Evolutionary conservation across 2,329 filamentous ascomycete genomes (phyloP).

Genomic region (Lasiodiplodia gonubiensis): DNA sequence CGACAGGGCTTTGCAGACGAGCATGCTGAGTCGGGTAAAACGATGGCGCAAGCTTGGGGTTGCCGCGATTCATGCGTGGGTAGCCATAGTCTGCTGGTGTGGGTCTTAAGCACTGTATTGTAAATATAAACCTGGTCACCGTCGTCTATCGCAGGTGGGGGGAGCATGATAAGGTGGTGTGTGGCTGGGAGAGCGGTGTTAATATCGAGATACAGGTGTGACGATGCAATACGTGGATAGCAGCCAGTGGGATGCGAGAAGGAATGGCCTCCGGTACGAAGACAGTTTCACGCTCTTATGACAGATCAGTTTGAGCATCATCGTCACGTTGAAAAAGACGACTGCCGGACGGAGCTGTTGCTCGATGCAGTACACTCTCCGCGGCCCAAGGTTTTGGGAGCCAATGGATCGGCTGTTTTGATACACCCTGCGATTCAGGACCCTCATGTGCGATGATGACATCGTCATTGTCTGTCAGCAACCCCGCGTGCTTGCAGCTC

Average conservation of each 20-base stretch:
- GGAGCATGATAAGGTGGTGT: conserved; percentile 15
- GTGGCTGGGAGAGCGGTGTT: conserved; percentile 6
- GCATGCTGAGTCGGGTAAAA: conserved; percentile 8
- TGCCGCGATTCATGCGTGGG: conserved; percentile 8
- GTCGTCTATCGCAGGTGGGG: no score
- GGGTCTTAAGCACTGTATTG: neutral
- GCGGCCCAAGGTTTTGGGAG: conserved; percentile 7
- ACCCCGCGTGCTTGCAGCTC: conserved; percentile 1
- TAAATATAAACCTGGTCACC: neutral
- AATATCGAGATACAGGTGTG: neutral
- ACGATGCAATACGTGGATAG: neutral
- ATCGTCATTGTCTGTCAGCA: conserved; percentile 8
- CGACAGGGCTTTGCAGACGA: neutral
- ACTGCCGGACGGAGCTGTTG: neutral
- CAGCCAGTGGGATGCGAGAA: neutral
- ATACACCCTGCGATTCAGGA: conserved; percentile 8
- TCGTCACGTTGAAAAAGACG: neutral
- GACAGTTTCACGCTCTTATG: conserved; percentile 10
- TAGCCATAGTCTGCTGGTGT: neutral
- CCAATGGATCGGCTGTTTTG: conserved; percentile 1
- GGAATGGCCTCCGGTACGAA: neutral
- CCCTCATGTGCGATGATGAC: conserved; percentile 21
- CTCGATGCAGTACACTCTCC: neutral
- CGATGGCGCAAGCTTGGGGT: neutral
- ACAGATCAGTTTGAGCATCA: conserved; percentile 1